A percentile compares a stretch with the other conserved stretches of the same genome.
Evolutionary conservation across 179 eudicot genomes (phyloP).

Genomic region (Carnegiea gigantea): DNA sequence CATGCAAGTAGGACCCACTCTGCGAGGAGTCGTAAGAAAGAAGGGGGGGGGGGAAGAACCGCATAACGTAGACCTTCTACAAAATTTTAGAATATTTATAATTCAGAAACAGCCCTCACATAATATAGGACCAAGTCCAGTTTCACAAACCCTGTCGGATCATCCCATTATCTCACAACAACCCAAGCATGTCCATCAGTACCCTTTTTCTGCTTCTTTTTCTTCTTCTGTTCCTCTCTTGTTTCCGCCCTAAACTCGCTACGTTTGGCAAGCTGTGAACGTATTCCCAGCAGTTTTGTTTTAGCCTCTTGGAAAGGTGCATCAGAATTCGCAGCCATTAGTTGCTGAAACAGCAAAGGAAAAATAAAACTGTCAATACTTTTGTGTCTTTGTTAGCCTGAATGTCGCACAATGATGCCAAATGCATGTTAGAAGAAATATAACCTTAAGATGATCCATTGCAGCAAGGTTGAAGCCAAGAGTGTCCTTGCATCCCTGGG

Average conservation of each 20-base stretch:
- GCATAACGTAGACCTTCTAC: too few species aligned
- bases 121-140: too few species aligned
- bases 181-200: constrained; percentile 49
- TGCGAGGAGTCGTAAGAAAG: too few species aligned
- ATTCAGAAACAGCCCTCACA: too few species aligned
- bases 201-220: constrained; percentile 72
- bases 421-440: background rate
- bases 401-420: background rate
- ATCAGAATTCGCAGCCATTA: constrained; percentile 69
- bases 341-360: constrained; percentile 56
- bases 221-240: constrained; percentile 57
- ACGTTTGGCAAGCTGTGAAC: constrained; percentile 54
- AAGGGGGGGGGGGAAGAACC: too few species aligned
- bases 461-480: constrained; percentile 93
- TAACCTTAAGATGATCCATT: constrained; percentile 90
- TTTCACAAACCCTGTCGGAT: background rate
- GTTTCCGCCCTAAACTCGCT: constrained; percentile 45
- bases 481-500: constrained; percentile 88
- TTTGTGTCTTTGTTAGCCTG: background rate
- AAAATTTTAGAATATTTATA: too few species aligned
- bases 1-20: too few species aligned
- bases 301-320: constrained; percentile 85
- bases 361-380: background rate
- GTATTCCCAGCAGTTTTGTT: constrained; percentile 64
- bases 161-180: constrained; percentile 25